Percentiles rank a stretch among this genome's conserved stretches.
phyloP scores from a whole-genome alignment of 805 yeast species.

The Candida maltosa region DNA sequence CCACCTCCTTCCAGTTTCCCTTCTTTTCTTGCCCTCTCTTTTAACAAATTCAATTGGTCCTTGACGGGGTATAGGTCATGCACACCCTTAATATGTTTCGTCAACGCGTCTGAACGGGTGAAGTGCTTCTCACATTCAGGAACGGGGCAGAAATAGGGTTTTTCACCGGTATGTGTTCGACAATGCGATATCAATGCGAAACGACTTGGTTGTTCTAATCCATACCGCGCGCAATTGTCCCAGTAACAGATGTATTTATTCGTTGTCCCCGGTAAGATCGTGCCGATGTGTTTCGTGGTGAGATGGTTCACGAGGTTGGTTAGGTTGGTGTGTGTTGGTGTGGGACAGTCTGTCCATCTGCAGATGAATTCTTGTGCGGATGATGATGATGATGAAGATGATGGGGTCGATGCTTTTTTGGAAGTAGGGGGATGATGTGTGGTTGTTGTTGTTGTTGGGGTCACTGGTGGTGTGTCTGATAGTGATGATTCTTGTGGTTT shows the following conservation, averaged over 20 bases:
- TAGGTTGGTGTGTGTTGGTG: neutral
- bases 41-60: constrained; percentile 28
- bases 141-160: constrained; percentile 60
- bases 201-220: constrained; percentile 51
- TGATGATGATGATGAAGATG: neutral
- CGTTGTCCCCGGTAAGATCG: too few relatives aligned
- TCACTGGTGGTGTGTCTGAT: too few relatives aligned
- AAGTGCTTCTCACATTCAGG: constrained; percentile 66
- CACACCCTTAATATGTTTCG: constrained; percentile 58
- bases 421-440: too few relatives aligned
- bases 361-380: neutral
- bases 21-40: constrained; percentile 27
- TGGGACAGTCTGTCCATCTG: neutral
- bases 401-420: too few relatives aligned
- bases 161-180: constrained; percentile 64
- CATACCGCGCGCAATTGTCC: constrained; percentile 54
- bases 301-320: neutral
- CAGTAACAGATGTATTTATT: constrained; percentile 48
- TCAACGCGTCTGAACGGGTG: constrained; percentile 58
- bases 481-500: too few relatives aligned
- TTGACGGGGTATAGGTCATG: constrained; percentile 49
- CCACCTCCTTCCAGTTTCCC: too few relatives aligned
- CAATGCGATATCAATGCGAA: constrained; percentile 62
- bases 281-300: neutral
- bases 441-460: too few relatives aligned